Base-by-base conservation (phyloP, 352 stramenopile genomes). In the Phytopythium boreale region DNA sequence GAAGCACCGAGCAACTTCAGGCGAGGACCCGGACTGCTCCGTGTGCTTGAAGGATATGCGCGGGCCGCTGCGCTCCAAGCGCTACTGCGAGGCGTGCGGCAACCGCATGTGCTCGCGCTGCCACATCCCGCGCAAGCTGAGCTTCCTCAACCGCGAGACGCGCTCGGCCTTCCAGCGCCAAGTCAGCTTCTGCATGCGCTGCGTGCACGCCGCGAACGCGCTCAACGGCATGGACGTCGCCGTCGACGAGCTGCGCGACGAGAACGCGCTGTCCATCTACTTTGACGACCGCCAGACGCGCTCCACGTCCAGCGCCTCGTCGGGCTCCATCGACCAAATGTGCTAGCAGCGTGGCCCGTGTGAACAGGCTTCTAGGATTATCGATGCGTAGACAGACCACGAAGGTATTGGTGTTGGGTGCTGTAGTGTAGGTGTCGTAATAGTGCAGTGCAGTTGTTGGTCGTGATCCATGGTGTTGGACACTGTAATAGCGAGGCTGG, bases 1-100 rank as follows among this genome's bases (percentile, higher is more conserved):
- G 9, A 44, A 44, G 22, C 50, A 15, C 26, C 29, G 50, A 17
- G 36, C n/a, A 9, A 46, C 29, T 2, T 34, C 12, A 69, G 64
- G 66, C 24, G 5, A 5, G 7, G 59, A 74, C 9, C 59, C 71
- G 0, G 27, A 22, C 6, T 79, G 72, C 66, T 74, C 56, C 19
- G 72, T 79, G 14, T 79, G 72, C 43, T 66, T 43, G 10, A 79
- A 76, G 55, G 69, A 76, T 27, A 39, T 79, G 14, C 72, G 60
- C 62, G 74, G 72, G 49, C 73, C 61, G 22, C 47, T 74, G 49
- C 63, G 72, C 3, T 55, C 63, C 7, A 70, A 71, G 55, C 72
- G 69, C 68, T 77, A 70, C 19, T 75, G 68, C 29, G 68, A 75
- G 41, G 66, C 74, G 59, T 78, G 71, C 20, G 71, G 53, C 22